Conservation (phyloP, 306 rosid genomes). For the Hippophae rhamnoides region DNA sequence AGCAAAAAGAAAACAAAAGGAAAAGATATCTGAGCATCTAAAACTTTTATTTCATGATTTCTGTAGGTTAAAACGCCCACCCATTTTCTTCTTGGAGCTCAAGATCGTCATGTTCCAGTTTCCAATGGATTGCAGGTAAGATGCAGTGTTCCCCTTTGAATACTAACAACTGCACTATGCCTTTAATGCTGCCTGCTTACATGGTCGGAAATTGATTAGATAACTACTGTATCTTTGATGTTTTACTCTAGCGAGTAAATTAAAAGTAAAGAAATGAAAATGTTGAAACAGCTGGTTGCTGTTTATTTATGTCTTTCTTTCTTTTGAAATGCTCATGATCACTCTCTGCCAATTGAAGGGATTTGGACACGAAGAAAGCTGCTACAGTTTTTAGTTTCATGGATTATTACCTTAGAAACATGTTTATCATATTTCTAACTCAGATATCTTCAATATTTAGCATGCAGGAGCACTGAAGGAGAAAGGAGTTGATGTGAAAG, state of each 20-base stretch:
- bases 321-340: not conserved
- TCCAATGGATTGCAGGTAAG: slow-evolving; percentile 63
- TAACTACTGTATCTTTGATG: too few relatives aligned
- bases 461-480: slow-evolving; percentile 75
- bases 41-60: slow-evolving; percentile 12
- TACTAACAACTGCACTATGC: not conserved
- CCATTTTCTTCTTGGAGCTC: slow-evolving; percentile 65
- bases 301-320: not conserved
- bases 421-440: not conserved
- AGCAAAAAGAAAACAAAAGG: not conserved
- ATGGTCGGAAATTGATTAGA: too few relatives aligned
- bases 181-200: not conserved
- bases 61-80: slow-evolving; percentile 75
- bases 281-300: not conserved
- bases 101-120: slow-evolving; percentile 66
- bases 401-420: too few relatives aligned
- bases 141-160: slow-evolving; percentile 10
- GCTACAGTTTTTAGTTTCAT: too few relatives aligned
- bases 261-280: not conserved
- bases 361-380: not conserved
- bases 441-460: slow-evolving; percentile 35
- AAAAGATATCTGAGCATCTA: not conserved
- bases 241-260: too few relatives aligned
- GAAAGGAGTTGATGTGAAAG: slow-evolving; percentile 63
- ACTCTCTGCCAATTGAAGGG: not conserved